Percentiles rank a stretch among this genome's conserved stretches.
These are phyloP conservation scores for Myrmaecium sp. DNA, from an alignment of 2,329 filamentous ascomycete species.

Conservation along the genomic window DNA sequence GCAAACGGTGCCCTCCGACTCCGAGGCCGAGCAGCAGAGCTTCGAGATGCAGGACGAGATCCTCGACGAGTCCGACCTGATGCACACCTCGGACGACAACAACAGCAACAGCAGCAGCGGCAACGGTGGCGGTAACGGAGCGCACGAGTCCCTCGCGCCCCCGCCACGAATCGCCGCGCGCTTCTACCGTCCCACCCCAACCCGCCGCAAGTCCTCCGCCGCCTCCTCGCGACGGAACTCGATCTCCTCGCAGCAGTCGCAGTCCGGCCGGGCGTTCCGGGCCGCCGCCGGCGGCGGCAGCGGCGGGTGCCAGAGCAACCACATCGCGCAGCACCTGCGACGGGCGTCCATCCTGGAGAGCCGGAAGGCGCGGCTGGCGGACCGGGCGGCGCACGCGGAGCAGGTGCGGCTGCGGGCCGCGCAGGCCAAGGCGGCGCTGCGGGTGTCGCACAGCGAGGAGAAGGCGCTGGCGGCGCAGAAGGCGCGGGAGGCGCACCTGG, in stretches of 20 bases:
- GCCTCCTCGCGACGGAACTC: slow-evolving; percentile 67
- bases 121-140: too few relatives aligned
- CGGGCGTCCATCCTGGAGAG: slow-evolving; percentile 67
- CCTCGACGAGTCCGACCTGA: slow-evolving; percentile 21
- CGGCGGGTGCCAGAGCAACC: slow-evolving; percentile 49
- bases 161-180: slow-evolving; percentile 64
- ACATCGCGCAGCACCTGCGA: slow-evolving; percentile 62
- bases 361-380: slow-evolving; percentile 61
- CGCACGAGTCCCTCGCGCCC: too few relatives aligned
- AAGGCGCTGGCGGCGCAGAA: slow-evolving; percentile 61
- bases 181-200: slow-evolving; percentile 50
- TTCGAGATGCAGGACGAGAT: slow-evolving; percentile 21
- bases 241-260: slow-evolving; percentile 58
- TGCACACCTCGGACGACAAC: slow-evolving; percentile 22
- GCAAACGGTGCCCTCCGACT: too few relatives aligned
- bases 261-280: slow-evolving; percentile 41
- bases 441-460: slow-evolving; percentile 54
- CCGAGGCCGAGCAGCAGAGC: too few relatives aligned
- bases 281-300: too few relatives aligned
- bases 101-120: slow-evolving; percentile 18
- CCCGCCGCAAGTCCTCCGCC: slow-evolving; percentile 56
- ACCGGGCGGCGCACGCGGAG: slow-evolving; percentile 66
- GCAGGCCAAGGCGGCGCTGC: slow-evolving; percentile 51
- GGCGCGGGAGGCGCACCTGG: slow-evolving; percentile 62
- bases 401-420: slow-evolving; percentile 65